Evolutionary conservation across 371 early-diverging fungal species (phyloP).

Genomic region (Mortierella sp.): DNA sequence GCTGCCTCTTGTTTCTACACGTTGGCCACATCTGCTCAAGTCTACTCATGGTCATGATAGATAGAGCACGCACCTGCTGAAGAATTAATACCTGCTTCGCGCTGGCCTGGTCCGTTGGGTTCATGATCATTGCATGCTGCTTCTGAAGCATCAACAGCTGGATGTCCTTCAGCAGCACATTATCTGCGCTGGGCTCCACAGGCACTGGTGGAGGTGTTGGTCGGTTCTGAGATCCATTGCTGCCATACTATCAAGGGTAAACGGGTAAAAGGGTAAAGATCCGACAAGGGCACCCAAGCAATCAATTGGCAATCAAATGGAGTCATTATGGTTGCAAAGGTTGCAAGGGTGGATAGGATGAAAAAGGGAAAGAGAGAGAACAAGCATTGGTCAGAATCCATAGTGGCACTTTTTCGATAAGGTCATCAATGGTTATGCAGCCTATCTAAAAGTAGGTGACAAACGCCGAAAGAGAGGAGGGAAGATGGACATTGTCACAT

Average conservation of each 20-base stretch:
- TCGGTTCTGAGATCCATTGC: constrained; percentile 20
- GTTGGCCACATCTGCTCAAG: not conserved
- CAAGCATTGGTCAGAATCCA: constrained; percentile 23
- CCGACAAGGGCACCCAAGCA: too few relatives aligned
- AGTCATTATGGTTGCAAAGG: too few relatives aligned
- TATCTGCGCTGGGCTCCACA: constrained; percentile 24
- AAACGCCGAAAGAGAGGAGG: not conserved
- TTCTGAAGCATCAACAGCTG: constrained; percentile 49
- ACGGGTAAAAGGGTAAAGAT: not conserved
- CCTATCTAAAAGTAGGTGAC: not conserved
- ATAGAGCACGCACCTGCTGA: constrained; percentile 42
- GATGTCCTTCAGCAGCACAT: constrained; percentile 41
- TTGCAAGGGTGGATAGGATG: not conserved
- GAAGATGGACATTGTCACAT: not conserved
- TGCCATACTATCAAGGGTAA: constrained; percentile 1
- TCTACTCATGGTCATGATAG: not conserved
- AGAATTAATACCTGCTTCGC: constrained; percentile 49
- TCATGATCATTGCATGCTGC: constrained; percentile 44
- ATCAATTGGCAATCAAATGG: not conserved
- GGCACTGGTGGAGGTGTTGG: constrained; percentile 9
- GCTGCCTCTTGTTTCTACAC: constrained; percentile 5
- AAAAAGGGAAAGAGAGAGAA: not conserved
- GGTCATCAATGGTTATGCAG: not conserved
- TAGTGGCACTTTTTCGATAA: not conserved
- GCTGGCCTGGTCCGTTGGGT: constrained; percentile 39